Percentiles rank a stretch among this genome's conserved stretches.
Evolutionary conservation across 495 filamentous ascomycete genomes (phyloP).

Genomic region (Xylaria castorea): DNA sequence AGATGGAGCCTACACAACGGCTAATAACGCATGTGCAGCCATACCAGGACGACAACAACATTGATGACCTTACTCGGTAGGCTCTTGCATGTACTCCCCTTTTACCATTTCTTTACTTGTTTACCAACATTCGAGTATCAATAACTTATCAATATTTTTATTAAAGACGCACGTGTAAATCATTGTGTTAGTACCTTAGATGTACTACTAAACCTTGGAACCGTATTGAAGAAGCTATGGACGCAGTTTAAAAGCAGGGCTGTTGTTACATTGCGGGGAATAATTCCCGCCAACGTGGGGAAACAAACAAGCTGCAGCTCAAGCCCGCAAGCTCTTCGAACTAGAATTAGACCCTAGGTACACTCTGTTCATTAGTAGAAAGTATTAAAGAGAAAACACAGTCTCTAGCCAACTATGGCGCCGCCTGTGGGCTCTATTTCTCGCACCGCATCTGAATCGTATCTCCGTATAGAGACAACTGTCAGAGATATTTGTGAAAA

Average conservation of each 20-base stretch:
- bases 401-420: not conserved
- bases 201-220: not conserved
- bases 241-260: not conserved
- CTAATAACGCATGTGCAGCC: not conserved
- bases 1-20: not conserved
- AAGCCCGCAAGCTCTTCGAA: not conserved
- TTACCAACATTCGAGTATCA: not conserved
- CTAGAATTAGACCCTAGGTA: not conserved
- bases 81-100: not conserved
- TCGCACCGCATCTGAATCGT: not conserved
- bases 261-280: constrained; percentile 9
- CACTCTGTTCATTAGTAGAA: not conserved
- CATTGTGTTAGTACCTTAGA: not conserved
- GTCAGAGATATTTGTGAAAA: not conserved
- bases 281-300: not conserved
- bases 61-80: not conserved
- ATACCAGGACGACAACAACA: not conserved
- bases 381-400: not conserved
- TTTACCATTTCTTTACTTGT: not conserved
- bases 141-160: not conserved
- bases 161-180: not conserved
- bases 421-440: not conserved
- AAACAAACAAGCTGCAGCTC: not conserved
- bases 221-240: not conserved
- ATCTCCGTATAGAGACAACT: not conserved